Base-by-base conservation (phyloP, 2,329 filamentous ascomycete species). In the Phaeosphaeriaceae sp. region DNA sequence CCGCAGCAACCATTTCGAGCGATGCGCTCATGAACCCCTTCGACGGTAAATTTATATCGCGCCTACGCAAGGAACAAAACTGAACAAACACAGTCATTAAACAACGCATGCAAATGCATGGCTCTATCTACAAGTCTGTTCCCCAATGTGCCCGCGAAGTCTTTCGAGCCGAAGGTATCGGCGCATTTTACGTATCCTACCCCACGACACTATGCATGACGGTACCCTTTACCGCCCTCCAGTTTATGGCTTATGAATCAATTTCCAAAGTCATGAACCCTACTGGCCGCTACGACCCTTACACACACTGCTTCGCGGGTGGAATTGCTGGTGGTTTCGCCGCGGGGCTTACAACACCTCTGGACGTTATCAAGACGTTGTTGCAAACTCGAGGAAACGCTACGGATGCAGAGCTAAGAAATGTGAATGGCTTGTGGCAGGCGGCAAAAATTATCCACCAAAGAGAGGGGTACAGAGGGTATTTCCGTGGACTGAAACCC, bases 1-100 rank as follows among this genome's bases (percentile, higher is more conserved):
- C 94, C 52, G 90, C 90, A 64, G 94, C 94, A 58, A 97, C 94
- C 6, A 97, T 97, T 72, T 90, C 93, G 29, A 97, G 92, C 73
- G 94, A 99, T 79, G 94, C 94, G 46, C 85, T 99, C 60, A 99
- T 99, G 94, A 99, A 97, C 71, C 94, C 94, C 17, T 99, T 99
- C 73, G 94, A 99, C 78, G 92, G 92, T 96, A 83, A 67, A 84
- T 71, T 48, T 37, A 39, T 16, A 33, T 20, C 9, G 34, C 29
- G 26, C 39, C 13, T n/a, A 34, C 29, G 21, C 23, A 26, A 26
- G 23, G 30, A 23, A 41, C 43, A 30, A 29, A 42, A 50, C 66
- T 70, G 28, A 72, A 36, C 34, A 26, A 15, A 36, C 16, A 23
- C 67, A 97, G 94, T 99, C 54, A 96, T 99, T 80, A 99, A 99